These are phyloP conservation scores for Schwanniomyces occidentalis DNA, from an alignment of 805 yeast genomes.

Conservation along the genomic window DNA sequence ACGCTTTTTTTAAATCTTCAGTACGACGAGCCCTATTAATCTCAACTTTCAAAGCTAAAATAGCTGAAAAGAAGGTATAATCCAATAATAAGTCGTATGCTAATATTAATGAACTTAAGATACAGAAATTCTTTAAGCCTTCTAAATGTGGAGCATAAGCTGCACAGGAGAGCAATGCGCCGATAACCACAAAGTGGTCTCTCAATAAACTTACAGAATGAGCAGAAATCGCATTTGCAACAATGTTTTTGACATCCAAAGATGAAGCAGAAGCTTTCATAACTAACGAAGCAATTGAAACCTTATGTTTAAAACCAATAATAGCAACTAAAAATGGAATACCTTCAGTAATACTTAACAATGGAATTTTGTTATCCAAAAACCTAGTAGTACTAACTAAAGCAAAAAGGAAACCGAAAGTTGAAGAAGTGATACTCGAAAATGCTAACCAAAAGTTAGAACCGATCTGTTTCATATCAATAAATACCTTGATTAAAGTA, in stretches of 20 bases:
- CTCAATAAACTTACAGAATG: conserved; percentile 58
- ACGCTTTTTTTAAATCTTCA: conserved; percentile 69
- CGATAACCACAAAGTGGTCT: conserved; percentile 73
- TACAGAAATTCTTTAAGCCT: conserved; percentile 79
- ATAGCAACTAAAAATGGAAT: conserved; percentile 90
- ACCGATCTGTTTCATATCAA: conserved; percentile 75
- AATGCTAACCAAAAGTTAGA: conserved; percentile 87
- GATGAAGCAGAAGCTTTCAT: conserved; percentile 41
- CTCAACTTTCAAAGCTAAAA: conserved; percentile 84
- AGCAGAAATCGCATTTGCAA: conserved; percentile 41
- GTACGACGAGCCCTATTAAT: conserved; percentile 83
- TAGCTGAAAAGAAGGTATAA: conserved; percentile 79
- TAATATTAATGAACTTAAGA: conserved; percentile 68
- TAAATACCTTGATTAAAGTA: conserved; percentile 71
- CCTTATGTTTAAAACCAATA: conserved; percentile 87
- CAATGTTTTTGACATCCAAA: conserved; percentile 44
- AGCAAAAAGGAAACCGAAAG: conserved; percentile 82
- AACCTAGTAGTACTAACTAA: conserved; percentile 56
- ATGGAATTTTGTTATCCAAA: conserved; percentile 62
- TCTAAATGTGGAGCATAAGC: conserved; percentile 64
- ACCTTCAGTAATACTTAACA: conserved; percentile 82
- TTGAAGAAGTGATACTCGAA: conserved; percentile 74
- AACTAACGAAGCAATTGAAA: conserved; percentile 65
- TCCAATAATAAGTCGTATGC: conserved; percentile 70
- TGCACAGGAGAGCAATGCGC: conserved; percentile 67